phyloP scores from a whole-genome alignment of 345 rosid genomes.

The Lepidium sativum region DNA sequence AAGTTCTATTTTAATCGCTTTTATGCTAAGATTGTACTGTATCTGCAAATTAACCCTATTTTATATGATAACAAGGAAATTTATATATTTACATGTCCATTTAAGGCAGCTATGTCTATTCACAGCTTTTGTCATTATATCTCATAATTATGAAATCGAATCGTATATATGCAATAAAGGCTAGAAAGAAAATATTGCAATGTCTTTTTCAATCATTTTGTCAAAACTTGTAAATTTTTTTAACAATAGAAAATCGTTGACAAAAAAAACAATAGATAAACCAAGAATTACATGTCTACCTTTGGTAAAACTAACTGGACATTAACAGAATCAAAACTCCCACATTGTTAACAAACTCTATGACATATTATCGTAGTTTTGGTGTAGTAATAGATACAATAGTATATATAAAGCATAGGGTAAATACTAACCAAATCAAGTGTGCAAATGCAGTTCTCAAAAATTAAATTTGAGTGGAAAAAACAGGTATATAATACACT shows the following conservation, averaged over 20 bases:
- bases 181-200: background rate
- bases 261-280: too few species aligned
- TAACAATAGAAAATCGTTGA: too few species aligned
- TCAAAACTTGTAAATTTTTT: background rate
- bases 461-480: too few species aligned
- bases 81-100: background rate
- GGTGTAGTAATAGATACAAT: background rate
- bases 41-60: background rate
- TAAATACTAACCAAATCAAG: too few species aligned
- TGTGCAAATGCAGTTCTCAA: too few species aligned
- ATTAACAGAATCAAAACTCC: background rate
- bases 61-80: too few species aligned
- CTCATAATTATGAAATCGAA: too few species aligned
- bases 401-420: too few species aligned
- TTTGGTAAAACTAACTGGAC: background rate
- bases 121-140: background rate
- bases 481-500: too few species aligned
- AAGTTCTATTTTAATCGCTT: too few species aligned
- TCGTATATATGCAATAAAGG: background rate
- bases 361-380: background rate
- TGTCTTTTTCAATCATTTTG: background rate
- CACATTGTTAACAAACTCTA: background rate
- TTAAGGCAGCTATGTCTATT: background rate
- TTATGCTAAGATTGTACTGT: background rate
- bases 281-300: too few species aligned